phyloP scores from a whole-genome alignment of 345 rosid genomes.

The Lepidium aucheri region DNA sequence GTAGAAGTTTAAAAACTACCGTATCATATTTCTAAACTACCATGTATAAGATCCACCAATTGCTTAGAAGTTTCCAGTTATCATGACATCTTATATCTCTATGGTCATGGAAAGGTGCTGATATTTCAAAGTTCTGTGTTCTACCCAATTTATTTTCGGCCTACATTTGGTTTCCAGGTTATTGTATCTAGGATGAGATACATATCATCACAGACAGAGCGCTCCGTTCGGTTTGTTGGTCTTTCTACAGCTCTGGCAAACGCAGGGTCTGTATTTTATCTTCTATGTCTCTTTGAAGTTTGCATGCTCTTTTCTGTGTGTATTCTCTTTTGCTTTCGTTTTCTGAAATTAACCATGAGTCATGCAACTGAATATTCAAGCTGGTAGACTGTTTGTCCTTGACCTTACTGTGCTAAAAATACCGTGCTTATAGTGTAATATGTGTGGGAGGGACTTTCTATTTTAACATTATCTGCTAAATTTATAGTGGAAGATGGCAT shows the following conservation, averaged over 20 bases:
- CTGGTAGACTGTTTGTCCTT: slow-evolving; percentile 2
- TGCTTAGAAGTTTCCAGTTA: slow-evolving; percentile 7
- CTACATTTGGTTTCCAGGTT: slow-evolving; percentile 44
- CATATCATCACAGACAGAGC: slow-evolving; percentile 98
- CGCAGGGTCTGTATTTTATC: slow-evolving; percentile 56
- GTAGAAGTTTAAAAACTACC: slow-evolving; percentile 31
- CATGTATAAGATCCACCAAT: slow-evolving; percentile 1
- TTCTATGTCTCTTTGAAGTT: not conserved
- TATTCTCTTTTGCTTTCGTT: not conserved
- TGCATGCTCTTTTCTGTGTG: not conserved
- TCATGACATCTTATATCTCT: slow-evolving; percentile 5
- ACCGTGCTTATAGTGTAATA: not conserved
- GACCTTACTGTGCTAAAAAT: not conserved
- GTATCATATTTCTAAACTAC: not conserved
- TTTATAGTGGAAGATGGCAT: not conserved
- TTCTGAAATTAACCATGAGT: not conserved
- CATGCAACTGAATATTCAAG: slow-evolving; percentile 5
- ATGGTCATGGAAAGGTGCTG: slow-evolving; percentile 4
- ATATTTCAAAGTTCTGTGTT: not conserved
- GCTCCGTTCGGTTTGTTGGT: slow-evolving; percentile 81
- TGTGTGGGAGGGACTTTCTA: not conserved
- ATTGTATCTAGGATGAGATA: slow-evolving; percentile 99
- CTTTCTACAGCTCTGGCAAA: slow-evolving; percentile 98
- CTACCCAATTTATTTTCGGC: not conserved
- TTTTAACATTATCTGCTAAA: not conserved